Conservation (phyloP, 2,329 filamentous ascomycete species). For the Fusarium bactridioides region DNA sequence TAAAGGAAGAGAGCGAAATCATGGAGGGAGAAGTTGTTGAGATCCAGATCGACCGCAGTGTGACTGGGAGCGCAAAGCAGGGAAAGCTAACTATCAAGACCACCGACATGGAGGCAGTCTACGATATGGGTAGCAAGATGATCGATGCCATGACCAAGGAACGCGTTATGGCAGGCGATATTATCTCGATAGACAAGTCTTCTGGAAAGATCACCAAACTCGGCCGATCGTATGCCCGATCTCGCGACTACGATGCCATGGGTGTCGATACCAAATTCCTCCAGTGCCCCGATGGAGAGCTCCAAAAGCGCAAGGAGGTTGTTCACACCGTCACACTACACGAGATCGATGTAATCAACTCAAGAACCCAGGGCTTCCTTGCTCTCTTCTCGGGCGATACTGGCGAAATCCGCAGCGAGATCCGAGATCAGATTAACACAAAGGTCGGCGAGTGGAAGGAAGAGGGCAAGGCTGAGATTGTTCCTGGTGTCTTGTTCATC, state of each 20-base stretch:
- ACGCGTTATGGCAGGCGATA: constrained; percentile 97
- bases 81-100: constrained; percentile 99
- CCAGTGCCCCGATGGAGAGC: constrained; percentile 95
- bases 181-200: constrained; percentile 98
- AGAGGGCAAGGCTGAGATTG: constrained; percentile 97
- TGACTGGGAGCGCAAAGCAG: constrained; percentile 96
- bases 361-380: constrained; percentile 95
- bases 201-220: constrained; percentile 98
- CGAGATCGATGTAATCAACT: constrained; percentile 99
- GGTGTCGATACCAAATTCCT: constrained; percentile 98
- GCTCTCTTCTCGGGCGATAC: constrained; percentile 98
- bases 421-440: constrained; percentile 98
- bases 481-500: constrained; percentile 96
- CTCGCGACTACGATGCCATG: constrained; percentile 98
- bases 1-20: constrained; percentile 98
- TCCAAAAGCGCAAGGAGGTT: constrained; percentile 96
- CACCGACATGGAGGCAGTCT: constrained; percentile 99
- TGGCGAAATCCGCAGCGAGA: constrained; percentile 95
- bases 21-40: constrained; percentile 99
- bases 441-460: constrained; percentile 99
- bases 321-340: constrained; percentile 96
- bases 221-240: constrained; percentile 91
- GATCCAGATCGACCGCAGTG: constrained; percentile 96
- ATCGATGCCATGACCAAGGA: constrained; percentile 99
- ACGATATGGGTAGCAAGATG: constrained; percentile 99